phyloP scores from a whole-genome alignment of 306 rosid genomes.

The Gleditsia sinensis region DNA sequence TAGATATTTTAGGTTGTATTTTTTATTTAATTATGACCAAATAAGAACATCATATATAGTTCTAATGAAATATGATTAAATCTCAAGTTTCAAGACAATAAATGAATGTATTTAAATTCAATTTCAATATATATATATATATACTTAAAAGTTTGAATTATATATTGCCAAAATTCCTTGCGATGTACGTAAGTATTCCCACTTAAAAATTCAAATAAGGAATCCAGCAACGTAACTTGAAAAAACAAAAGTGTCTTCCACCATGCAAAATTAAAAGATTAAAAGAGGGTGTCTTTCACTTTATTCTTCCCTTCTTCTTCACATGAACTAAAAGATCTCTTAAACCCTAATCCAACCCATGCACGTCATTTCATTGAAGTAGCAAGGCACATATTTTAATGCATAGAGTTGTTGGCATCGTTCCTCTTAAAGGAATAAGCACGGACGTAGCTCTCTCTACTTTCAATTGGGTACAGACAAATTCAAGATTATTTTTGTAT shows the following conservation, averaged over 20 bases:
- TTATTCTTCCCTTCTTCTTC: conserved; percentile 50
- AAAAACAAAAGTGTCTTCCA: conserved; percentile 38
- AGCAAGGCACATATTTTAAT: conserved; percentile 21
- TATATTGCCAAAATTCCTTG: conserved; percentile 23
- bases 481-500: too few species aligned
- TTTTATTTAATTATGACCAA: too few species aligned
- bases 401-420: neutral
- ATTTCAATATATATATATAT: neutral
- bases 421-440: neutral
- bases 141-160: conserved; percentile 1
- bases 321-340: conserved; percentile 25
- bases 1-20: too few species aligned
- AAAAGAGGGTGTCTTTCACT: conserved; percentile 35
- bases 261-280: neutral
- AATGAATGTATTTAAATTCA: neutral
- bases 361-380: conserved; percentile 6
- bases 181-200: conserved; percentile 39
- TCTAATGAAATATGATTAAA: neutral
- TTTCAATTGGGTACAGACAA: too few species aligned
- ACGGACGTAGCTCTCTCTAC: too few species aligned
- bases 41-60: too few species aligned
- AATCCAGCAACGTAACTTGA: conserved; percentile 32
- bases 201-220: conserved; percentile 29
- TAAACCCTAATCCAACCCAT: conserved; percentile 10
- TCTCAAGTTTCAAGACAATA: neutral